Percentiles rank a stretch among this genome's conserved stretches.
Conservation (phyloP, 2,329 filamentous ascomycete species). For the Sclerotinia minor region DNA sequence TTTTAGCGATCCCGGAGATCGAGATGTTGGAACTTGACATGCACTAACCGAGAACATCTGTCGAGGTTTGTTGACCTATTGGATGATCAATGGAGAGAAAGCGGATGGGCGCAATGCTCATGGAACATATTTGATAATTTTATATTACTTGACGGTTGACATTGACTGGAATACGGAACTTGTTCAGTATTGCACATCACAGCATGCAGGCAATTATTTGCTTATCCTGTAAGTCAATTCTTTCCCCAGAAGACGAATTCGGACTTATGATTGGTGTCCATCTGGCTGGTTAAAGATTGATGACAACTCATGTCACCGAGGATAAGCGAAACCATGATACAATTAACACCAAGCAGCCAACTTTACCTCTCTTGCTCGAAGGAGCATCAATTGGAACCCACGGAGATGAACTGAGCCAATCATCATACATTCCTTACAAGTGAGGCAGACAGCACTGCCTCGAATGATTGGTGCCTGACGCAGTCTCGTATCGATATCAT, state of each 20-base stretch:
- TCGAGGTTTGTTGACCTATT: not conserved
- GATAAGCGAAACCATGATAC: not conserved
- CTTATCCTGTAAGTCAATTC: not conserved
- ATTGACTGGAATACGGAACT: not conserved
- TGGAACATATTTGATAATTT: not conserved
- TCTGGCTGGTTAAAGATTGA: not conserved
- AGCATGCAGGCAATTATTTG: not conserved
- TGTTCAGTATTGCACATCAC: not conserved
- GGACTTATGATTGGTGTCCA: not conserved
- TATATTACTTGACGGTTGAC: not conserved
- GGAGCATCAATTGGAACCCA: not conserved
- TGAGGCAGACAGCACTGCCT: constrained; percentile 10
- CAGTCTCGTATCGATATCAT: not conserved
- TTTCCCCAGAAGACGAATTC: not conserved
- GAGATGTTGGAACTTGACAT: not conserved
- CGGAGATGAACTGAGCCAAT: not conserved
- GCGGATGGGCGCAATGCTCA: too few species aligned
- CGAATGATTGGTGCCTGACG: not conserved
- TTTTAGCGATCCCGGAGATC: not conserved
- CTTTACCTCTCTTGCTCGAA: not conserved
- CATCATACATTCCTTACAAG: not conserved
- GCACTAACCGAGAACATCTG: not conserved
- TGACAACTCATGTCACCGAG: not conserved
- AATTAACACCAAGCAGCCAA: not conserved
- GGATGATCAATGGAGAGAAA: not conserved